Conservation (phyloP, 2,329 filamentous ascomycete genomes). For the Esteya vermicola region DNA sequence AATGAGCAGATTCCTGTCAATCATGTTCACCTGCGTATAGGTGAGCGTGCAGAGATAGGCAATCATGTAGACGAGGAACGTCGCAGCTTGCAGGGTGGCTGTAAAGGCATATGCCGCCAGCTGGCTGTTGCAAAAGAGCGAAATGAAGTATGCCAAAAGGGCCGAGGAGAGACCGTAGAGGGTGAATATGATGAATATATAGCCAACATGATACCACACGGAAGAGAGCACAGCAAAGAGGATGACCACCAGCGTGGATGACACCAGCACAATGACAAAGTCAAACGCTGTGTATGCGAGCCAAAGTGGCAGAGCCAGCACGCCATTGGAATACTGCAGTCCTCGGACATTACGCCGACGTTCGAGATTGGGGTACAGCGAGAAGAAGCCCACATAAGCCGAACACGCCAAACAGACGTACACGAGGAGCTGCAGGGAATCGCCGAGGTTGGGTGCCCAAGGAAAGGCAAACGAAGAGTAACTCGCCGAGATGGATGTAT, state of each 20-base stretch:
- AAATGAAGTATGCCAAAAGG: slow-evolving; percentile 66
- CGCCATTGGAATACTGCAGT: slow-evolving; percentile 84
- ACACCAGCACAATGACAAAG: slow-evolving; percentile 55
- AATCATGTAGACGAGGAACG: slow-evolving; percentile 59
- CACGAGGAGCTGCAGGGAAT: slow-evolving; percentile 63
- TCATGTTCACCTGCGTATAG: slow-evolving; percentile 54
- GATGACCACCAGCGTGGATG: slow-evolving; percentile 50
- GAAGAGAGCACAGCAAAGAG: slow-evolving; percentile 52
- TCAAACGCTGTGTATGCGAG: slow-evolving; percentile 71
- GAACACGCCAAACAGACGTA: slow-evolving; percentile 71
- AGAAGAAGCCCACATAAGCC: slow-evolving; percentile 74
- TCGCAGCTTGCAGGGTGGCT: slow-evolving; percentile 58
- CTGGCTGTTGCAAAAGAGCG: slow-evolving; percentile 65
- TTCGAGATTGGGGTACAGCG: slow-evolving; percentile 79
- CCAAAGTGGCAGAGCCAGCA: slow-evolving; percentile 72
- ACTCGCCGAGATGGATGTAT: slow-evolving; percentile 54
- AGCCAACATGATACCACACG: slow-evolving; percentile 66
- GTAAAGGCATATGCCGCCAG: slow-evolving; percentile 74
- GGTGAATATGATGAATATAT: slow-evolving; percentile 67
- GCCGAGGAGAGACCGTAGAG: slow-evolving; percentile 70
- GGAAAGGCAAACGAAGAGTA: slow-evolving; percentile 67
- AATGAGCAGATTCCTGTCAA: slow-evolving; percentile 52
- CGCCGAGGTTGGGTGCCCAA: slow-evolving; percentile 52
- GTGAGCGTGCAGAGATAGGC: slow-evolving; percentile 60
- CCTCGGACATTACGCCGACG: slow-evolving; percentile 65